Evolutionary conservation across 192 early-diverging fungal species (phyloP), one percentile per base, ranked within the genome.

Genomic region (Diversispora epigaea): DNA sequence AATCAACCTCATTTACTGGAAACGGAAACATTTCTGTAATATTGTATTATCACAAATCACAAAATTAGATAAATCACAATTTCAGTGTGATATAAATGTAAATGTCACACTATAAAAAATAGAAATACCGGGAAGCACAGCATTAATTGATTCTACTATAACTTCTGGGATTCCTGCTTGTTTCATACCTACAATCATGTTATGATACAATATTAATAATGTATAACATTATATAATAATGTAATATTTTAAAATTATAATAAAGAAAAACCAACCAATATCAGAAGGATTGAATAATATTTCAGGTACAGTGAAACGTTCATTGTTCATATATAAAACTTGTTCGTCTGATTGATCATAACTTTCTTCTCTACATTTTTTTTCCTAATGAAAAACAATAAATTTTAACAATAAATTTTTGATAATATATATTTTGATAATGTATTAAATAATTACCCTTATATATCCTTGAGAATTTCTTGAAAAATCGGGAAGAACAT

Each of bases 271-370:
- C 80, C 79, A 81, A 77, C 91, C 91, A 71, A 93, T 90, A 79
- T 93, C 90, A 6, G 89, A 88, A 5, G 91, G 91, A 79, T 91
- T 77, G 65, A 93, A 89, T 6, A 93, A 78, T 44, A 91, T 83
- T 66, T 93, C 91, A n/a, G 91, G 90, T 9, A 93, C 85, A 65
- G 86, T 89, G 75, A 93, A 90, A 4, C 91, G 84, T 71, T 93
- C 91, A 74, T 91, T 91, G 71, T 89, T 89, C 86, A 92, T 87
- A 9, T 76, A 68, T 47, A 92, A 78, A 17, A 91, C 78, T 62
- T 91, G 89, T 41, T 86, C 84, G 0, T 85, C 81, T 3, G 70
- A 60, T 73, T 43, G 12, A 50, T 66, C 43, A 60, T 61, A 12
- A 25, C 25, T 66, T 68, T 75, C n/a, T 71, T 67, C 22, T 67